phyloP scores from a whole-genome alignment of 2,329 filamentous ascomycete genomes.

The Ophiostoma quercus region DNA sequence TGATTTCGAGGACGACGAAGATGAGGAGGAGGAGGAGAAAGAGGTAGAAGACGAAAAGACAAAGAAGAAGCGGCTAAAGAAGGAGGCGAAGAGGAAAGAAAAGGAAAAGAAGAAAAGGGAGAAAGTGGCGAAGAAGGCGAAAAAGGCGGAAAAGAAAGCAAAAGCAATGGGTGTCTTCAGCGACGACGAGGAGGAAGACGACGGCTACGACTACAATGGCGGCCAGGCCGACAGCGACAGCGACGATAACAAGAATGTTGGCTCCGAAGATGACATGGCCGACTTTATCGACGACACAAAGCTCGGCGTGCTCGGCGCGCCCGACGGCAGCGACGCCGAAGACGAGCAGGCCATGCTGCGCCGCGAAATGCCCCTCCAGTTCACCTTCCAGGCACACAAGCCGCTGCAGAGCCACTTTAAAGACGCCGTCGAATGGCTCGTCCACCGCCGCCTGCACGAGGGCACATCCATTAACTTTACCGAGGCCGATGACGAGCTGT shows the following conservation, averaged over 20 bases:
- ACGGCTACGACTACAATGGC: conserved; percentile 17
- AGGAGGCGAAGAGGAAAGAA: neutral
- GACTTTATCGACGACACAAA: conserved; percentile 57
- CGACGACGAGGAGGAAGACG: conserved; percentile 21
- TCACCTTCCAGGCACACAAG: conserved; percentile 60
- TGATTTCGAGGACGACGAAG: conserved; percentile 36
- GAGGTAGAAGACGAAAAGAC: conserved; percentile 12
- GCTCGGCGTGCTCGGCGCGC: conserved; percentile 23
- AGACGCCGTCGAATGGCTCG: conserved; percentile 72
- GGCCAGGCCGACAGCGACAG: neutral
- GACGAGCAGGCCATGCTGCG: conserved; percentile 39
- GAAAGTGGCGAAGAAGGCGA: conserved; percentile 9
- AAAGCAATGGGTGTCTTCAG: too few species aligned
- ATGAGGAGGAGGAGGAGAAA: conserved; percentile 32
- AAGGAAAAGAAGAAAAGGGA: conserved; percentile 19
- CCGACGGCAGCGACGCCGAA: conserved; percentile 41
- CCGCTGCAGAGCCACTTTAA: conserved; percentile 68
- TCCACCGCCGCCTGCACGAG: conserved; percentile 68
- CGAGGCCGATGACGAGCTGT: conserved; percentile 54
- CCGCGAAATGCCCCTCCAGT: conserved; percentile 59
- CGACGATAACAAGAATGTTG: neutral
- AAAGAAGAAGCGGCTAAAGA: neutral
- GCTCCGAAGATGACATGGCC: conserved; percentile 36
- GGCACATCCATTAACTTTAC: conserved; percentile 45
- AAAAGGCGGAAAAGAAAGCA: neutral